Conservation (phyloP, 352 stramenopile genomes). For the Halophytophthora polymorphica region DNA sequence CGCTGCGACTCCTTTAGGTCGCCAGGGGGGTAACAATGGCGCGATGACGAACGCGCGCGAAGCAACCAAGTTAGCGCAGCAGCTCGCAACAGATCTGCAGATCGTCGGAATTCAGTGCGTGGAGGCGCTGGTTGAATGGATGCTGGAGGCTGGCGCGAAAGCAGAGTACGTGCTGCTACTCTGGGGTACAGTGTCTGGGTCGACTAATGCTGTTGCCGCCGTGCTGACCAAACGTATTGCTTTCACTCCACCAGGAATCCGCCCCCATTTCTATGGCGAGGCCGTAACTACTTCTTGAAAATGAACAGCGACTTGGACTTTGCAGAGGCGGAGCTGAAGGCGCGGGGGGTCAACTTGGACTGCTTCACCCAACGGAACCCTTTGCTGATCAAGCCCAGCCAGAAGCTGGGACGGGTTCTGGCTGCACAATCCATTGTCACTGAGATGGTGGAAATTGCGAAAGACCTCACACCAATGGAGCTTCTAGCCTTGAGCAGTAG, state of each 20-base stretch:
- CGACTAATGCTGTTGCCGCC: background rate
- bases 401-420: conserved; percentile 66
- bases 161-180: conserved; percentile 44
- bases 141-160: conserved; percentile 68
- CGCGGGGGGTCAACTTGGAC: conserved; percentile 48
- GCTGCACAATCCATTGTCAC: conserved; percentile 70
- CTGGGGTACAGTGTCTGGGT: background rate
- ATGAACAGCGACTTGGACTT: conserved; percentile 74
- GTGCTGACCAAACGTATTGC: conserved; percentile 7
- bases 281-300: conserved; percentile 74
- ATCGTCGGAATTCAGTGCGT: conserved; percentile 68
- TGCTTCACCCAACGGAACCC: conserved; percentile 57
- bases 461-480: conserved; percentile 29
- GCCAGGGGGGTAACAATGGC: conserved; percentile 11
- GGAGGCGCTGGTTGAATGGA: conserved; percentile 78
- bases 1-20: conserved; percentile 22
- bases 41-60: conserved; percentile 68
- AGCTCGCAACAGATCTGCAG: conserved; percentile 63
- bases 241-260: conserved; percentile 35
- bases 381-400: conserved; percentile 62
- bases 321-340: conserved; percentile 45
- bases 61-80: conserved; percentile 65
- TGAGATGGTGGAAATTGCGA: conserved; percentile 61
- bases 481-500: conserved; percentile 20
- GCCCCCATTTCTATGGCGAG: conserved; percentile 67